These are phyloP conservation scores for Brassica cretica DNA, from an alignment of 345 rosid species.

Conservation along the genomic window DNA sequence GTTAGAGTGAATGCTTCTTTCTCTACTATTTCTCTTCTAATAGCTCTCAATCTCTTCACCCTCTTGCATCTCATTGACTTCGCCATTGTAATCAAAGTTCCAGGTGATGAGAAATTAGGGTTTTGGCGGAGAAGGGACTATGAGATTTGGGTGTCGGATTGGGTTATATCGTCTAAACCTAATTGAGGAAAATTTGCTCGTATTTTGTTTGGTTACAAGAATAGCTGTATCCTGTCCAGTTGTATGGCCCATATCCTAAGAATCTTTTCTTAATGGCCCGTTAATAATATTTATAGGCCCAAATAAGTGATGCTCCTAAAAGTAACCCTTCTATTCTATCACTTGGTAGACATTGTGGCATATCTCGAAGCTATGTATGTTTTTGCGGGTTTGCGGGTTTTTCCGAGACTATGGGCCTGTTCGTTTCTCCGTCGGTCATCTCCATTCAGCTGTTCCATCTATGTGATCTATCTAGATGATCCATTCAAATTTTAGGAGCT, in stretches of 20 bases:
- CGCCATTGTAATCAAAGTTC: slow-evolving; percentile 51
- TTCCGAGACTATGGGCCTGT: neutral
- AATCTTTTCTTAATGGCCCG: neutral
- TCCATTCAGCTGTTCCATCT: too few species aligned
- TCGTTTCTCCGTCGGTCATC: neutral
- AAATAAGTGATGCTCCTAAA: slow-evolving; percentile 50
- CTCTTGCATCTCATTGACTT: slow-evolving; percentile 91
- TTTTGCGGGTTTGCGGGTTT: neutral
- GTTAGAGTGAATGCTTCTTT: slow-evolving; percentile 56
- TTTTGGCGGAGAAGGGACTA: neutral
- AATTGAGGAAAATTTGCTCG: slow-evolving; percentile 4
- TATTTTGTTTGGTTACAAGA: slow-evolving; percentile 24
- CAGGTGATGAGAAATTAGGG: slow-evolving; percentile 9
- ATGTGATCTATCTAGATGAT: too few species aligned
- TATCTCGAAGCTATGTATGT: slow-evolving; percentile 16
- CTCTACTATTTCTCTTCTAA: slow-evolving; percentile 73
- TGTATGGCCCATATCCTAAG: neutral
- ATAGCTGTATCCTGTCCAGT: neutral
- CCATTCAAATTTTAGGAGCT: too few species aligned
- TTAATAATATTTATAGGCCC: neutral
- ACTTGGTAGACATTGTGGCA: slow-evolving; percentile 50
- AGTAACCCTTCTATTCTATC: slow-evolving; percentile 45
- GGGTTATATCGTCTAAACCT: slow-evolving; percentile 34
- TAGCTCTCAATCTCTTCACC: slow-evolving; percentile 91
- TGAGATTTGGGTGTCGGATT: neutral